Conservation (phyloP, 768 basidiomycete genomes). For the Tricholoma hemisulphureum region DNA sequence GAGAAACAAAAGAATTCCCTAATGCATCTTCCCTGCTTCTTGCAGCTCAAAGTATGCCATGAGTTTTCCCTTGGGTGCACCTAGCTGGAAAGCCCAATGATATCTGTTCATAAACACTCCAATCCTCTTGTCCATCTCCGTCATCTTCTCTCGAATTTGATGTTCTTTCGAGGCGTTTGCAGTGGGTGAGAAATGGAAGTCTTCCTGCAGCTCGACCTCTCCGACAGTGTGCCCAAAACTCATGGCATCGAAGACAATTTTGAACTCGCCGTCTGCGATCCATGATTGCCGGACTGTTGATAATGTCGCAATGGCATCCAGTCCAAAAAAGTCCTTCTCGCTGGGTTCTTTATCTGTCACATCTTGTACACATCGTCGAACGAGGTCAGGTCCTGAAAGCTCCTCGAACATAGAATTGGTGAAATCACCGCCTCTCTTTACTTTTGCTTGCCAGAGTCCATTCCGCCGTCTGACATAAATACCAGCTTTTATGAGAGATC, state of each 20-base stretch:
- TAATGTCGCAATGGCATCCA: background rate
- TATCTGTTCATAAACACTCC: background rate
- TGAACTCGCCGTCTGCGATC: conserved; percentile 1
- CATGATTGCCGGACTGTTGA: background rate
- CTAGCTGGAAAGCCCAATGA: background rate
- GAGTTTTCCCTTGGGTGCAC: background rate
- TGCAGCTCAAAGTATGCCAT: conserved; percentile 1
- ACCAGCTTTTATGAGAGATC: background rate
- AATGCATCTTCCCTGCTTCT: background rate
- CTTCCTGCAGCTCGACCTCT: background rate
- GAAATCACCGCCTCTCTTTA: background rate
- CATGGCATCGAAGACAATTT: background rate
- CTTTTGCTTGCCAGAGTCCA: background rate
- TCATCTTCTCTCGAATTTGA: background rate
- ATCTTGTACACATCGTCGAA: background rate
- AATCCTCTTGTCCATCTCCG: conserved; percentile 1
- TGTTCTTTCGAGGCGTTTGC: background rate
- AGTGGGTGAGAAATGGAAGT: background rate
- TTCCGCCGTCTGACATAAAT: background rate
- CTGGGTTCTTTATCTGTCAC: background rate
- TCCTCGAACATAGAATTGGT: background rate
- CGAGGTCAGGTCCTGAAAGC: background rate
- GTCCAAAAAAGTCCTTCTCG: background rate
- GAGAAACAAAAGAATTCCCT: background rate
- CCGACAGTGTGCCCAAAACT: background rate